Evolutionary conservation across 2,329 filamentous ascomycete genomes (phyloP), one percentile per base, ranked within the genome.

Genomic region (Paramyrothecium sp.): DNA sequence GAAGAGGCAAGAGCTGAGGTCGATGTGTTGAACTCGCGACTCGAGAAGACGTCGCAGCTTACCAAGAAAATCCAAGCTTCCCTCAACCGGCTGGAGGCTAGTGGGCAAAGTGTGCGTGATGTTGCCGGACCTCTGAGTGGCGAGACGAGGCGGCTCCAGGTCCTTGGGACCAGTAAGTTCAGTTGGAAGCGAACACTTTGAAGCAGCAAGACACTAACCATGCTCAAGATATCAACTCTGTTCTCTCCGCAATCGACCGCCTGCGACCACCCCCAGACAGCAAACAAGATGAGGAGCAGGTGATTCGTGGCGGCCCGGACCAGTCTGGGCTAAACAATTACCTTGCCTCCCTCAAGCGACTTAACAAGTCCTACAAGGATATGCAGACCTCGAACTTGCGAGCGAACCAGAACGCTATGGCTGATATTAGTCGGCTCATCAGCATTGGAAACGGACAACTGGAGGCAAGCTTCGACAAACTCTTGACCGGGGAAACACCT

Each of bases 1-100:
- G 87, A 89, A 69, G 86, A 89, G 73, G 85, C 86, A 49, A 80
- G 85, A 57, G 87, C 87, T 50, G 87, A 89, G 71, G 87, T 90
- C 55, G 87, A 90, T 63, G 87, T 89, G 30, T 78, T 90, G 51
- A 89, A 88, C 65, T 89, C 86, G 55, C 81, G 87, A 44, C 86
- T 98, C 60, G 92, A 96, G 66, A 98, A 97, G 82, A 96, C 96
- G 65, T 89, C 92, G 59, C 87, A 92, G 69, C 83, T 98, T 71
- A 97, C 92, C 33, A 97, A 95, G 79, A 97, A 96, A 80, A 97
- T 99, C 56, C 90, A 96, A 74, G 89, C 90, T 26, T 96, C 91
- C 54, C 82, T 97, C 64, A 85, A 87, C 41, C 85, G 93, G 56
- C 81, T 99, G 34, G 92, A 98, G 67, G 86, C 89, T 41, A 96